Percentiles rank a stretch among this genome's conserved stretches.
phyloP scores from a whole-genome alignment of 352 stramenopile genomes.

The Globisporangium yorkense region DNA sequence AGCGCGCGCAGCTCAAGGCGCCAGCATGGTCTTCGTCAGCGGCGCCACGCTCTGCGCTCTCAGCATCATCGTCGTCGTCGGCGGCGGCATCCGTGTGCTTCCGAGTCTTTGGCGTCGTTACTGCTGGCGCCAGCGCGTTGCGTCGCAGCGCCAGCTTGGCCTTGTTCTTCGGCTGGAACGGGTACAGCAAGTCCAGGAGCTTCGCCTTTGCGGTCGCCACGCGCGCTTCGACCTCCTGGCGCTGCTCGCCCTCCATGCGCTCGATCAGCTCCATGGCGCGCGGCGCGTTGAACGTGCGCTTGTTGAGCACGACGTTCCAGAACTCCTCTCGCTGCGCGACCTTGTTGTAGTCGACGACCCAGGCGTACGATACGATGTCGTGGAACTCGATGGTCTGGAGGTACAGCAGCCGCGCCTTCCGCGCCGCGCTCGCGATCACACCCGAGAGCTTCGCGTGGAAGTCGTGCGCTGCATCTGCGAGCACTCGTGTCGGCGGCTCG shows the following conservation, averaged over 20 bases:
- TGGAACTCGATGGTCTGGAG: slow-evolving; percentile 64
- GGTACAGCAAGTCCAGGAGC: slow-evolving; percentile 43
- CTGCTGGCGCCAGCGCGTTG: slow-evolving; percentile 17
- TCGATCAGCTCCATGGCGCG: slow-evolving; percentile 56
- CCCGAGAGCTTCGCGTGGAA: slow-evolving; percentile 31
- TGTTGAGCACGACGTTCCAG: slow-evolving; percentile 77
- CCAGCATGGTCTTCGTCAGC: slow-evolving; percentile 19
- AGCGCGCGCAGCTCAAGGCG: slow-evolving; percentile 39
- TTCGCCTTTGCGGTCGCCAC: slow-evolving; percentile 53
- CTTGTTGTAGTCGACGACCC: slow-evolving; percentile 64
- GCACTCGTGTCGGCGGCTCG: slow-evolving; percentile 19
- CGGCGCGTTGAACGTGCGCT: slow-evolving; percentile 35
- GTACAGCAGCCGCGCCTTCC: slow-evolving; percentile 48
- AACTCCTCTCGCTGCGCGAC: slow-evolving; percentile 43
- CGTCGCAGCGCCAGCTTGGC: slow-evolving; percentile 29
- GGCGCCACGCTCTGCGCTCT: too few relatives aligned
- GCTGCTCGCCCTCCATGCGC: slow-evolving; percentile 44
- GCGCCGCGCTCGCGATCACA: slow-evolving; percentile 23
- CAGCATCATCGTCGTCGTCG: neutral
- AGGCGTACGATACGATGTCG: slow-evolving; percentile 59
- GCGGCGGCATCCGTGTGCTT: neutral
- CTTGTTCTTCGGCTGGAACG: slow-evolving; percentile 48
- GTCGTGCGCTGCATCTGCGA: slow-evolving; percentile 29
- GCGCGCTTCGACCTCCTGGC: slow-evolving; percentile 42
- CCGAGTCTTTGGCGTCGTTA: neutral